phyloP scores from a whole-genome alignment of 2,329 filamentous ascomycete genomes.

The Pyricularia grisea region DNA sequence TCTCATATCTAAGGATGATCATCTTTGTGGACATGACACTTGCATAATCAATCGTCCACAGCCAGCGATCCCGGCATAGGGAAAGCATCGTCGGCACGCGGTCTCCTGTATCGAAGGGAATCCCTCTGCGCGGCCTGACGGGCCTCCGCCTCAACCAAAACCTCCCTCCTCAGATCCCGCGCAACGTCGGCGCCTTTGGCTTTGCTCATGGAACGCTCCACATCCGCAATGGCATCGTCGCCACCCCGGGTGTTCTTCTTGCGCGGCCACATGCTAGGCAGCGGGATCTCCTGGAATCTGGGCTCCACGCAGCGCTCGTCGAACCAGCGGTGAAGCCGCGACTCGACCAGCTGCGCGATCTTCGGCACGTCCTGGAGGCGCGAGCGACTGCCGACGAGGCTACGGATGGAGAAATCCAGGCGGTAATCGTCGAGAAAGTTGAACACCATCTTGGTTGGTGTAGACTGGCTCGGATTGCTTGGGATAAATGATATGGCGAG shows the following conservation, averaged over 20 bases:
- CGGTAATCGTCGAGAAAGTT: constrained; percentile 87
- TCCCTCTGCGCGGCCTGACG: constrained; percentile 15
- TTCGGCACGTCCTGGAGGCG: constrained; percentile 80
- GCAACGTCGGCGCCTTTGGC: constrained; percentile 44
- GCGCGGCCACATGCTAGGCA: constrained; percentile 74
- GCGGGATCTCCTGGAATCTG: constrained; percentile 75
- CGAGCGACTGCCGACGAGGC: constrained; percentile 69
- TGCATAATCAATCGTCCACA: constrained; percentile 16
- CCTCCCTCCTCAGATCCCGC: constrained; percentile 37
- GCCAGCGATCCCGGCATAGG: constrained; percentile 36
- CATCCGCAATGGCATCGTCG: constrained; percentile 42
- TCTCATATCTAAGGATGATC: background rate
- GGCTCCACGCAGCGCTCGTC: constrained; percentile 81
- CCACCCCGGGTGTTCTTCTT: constrained; percentile 70
- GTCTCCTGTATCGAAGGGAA: constrained; percentile 27
- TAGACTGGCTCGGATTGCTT: constrained; percentile 55
- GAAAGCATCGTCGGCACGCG: constrained; percentile 26
- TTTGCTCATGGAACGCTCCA: constrained; percentile 38
- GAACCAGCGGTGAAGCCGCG: constrained; percentile 75
- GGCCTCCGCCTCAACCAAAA: constrained; percentile 32
- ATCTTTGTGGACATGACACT: background rate
- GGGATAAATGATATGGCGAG: constrained; percentile 90
- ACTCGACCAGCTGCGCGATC: constrained; percentile 75
- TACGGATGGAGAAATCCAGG: constrained; percentile 72
- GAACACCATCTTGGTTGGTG: constrained; percentile 84